phyloP scores from a whole-genome alignment of 208 protist species.

The Trypanosoma brucei region DNA sequence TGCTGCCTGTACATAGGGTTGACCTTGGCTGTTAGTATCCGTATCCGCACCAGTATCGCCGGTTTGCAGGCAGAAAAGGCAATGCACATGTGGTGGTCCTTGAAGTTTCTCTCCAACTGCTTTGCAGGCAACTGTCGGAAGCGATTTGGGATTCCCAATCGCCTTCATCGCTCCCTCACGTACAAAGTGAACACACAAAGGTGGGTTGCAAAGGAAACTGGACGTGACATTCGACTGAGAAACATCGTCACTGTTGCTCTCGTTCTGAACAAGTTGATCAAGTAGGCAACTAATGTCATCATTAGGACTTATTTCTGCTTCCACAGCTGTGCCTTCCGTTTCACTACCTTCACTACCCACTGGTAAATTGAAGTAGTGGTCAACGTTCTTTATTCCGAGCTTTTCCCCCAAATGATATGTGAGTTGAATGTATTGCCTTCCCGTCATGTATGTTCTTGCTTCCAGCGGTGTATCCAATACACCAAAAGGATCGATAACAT shows the following conservation, averaged over 20 bases:
- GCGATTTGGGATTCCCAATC: conserved; percentile 4
- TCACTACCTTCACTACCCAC: neutral
- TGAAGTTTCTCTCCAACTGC: neutral
- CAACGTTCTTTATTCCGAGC: conserved; percentile 11
- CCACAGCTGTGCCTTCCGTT: neutral
- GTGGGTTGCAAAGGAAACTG: neutral
- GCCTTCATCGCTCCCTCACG: conserved; percentile 34
- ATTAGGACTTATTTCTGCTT: neutral
- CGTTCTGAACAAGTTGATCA: neutral
- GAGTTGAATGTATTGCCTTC: conserved; percentile 20
- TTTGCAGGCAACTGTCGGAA: conserved; percentile 19
- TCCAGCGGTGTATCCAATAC: conserved; percentile 22
- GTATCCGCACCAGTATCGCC: neutral
- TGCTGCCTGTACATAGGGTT: neutral
- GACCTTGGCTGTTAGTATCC: neutral
- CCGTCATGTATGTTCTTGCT: conserved; percentile 8
- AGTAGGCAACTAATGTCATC: neutral
- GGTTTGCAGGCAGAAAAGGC: conserved; percentile 36
- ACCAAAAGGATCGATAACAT: conserved; percentile 27
- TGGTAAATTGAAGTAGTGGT: conserved; percentile 23
- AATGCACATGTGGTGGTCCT: conserved; percentile 30
- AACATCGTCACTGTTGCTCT: too few species aligned
- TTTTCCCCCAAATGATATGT: conserved; percentile 7
- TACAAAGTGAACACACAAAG: conserved; percentile 44
- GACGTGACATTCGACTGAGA: too few species aligned